Conservation (phyloP, 192 early-diverging fungal species). For the Umbelopsis sp. region DNA sequence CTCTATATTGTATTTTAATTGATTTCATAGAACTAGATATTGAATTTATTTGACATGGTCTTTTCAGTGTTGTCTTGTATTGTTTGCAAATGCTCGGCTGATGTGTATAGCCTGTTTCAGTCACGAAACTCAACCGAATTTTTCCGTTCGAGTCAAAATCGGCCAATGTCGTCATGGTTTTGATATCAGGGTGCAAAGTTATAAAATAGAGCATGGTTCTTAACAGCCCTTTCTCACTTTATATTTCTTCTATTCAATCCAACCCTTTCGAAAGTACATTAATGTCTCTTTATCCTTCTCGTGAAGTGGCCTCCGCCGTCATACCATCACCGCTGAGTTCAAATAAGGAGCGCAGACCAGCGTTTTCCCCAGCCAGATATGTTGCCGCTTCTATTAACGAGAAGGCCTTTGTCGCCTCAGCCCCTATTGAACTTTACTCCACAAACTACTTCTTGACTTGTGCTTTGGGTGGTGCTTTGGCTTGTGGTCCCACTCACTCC, state of each 20-base stretch:
- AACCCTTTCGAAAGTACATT: too few relatives aligned
- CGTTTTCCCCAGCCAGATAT: background rate
- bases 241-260: background rate
- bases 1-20: slow-evolving; percentile 1
- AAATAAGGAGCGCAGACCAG: background rate
- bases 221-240: background rate
- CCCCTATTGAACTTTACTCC: slow-evolving; percentile 38
- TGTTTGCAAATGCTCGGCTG: too few relatives aligned
- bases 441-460: slow-evolving; percentile 42
- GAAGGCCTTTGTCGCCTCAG: slow-evolving; percentile 27
- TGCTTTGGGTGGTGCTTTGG: slow-evolving; percentile 42
- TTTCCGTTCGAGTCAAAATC: background rate
- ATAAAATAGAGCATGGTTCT: background rate
- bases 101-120: background rate
- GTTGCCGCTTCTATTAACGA: slow-evolving; percentile 32
- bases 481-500: slow-evolving; percentile 45
- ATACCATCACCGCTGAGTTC: slow-evolving; percentile 3
- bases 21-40: slow-evolving; percentile 17
- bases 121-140: background rate
- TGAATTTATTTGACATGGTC: too few relatives aligned
- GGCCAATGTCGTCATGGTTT: background rate
- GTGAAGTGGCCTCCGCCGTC: background rate
- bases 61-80: too few relatives aligned
- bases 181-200: background rate
- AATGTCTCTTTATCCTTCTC: background rate